phyloP scores from a whole-genome alignment of 164 flowering plant species.

The Euptelea pleiosperma region DNA sequence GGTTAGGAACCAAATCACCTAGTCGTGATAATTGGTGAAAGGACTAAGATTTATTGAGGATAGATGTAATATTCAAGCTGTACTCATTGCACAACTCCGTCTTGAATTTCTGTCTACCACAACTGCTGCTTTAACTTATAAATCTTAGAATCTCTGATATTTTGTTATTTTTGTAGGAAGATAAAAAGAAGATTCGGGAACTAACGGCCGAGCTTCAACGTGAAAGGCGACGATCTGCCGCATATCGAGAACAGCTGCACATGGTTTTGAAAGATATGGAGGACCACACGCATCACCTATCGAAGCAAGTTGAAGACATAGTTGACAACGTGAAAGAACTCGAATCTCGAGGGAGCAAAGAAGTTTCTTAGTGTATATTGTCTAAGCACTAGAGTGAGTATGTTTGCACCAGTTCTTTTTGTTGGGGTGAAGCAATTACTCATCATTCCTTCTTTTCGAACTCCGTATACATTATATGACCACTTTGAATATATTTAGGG shows the following conservation, averaged over 20 bases:
- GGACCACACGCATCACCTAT: slow-evolving; percentile 13
- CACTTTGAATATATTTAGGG: background rate
- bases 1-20: too few relatives aligned
- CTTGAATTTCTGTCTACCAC: too few relatives aligned
- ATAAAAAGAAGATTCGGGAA: slow-evolving; percentile 17
- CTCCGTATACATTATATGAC: background rate
- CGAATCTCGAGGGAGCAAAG: slow-evolving; percentile 14
- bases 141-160: background rate
- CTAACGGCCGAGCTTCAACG: slow-evolving; percentile 19
- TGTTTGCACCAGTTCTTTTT: background rate
- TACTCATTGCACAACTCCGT: too few relatives aligned
- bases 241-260: slow-evolving; percentile 17
- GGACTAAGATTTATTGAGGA: too few relatives aligned
- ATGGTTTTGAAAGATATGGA: slow-evolving; percentile 18
- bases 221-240: slow-evolving; percentile 16
- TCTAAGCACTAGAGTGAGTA: background rate
- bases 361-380: background rate
- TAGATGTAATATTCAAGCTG: too few relatives aligned
- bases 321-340: slow-evolving; percentile 13
- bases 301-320: slow-evolving; percentile 18
- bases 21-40: too few relatives aligned
- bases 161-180: slow-evolving; percentile 11
- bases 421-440: background rate
- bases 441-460: background rate
- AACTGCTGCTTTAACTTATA: background rate